Base-by-base conservation (phyloP, 78 protist genomes). In the Cavenderia fasciculata region DNA sequence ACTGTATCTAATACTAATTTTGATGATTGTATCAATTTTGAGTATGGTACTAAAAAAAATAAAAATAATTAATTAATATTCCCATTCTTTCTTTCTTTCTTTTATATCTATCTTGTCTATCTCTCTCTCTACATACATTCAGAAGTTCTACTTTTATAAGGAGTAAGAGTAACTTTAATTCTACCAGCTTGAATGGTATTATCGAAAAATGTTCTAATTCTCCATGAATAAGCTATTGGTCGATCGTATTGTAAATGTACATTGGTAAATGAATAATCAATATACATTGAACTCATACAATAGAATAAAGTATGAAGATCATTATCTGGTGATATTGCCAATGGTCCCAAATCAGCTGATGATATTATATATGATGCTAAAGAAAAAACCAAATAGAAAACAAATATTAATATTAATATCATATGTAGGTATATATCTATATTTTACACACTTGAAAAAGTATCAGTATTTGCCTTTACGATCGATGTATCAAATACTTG, bases 201-300 rank as follows among this genome's bases (percentile, higher is more conserved):
- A 68, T 82, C 75, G 31, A 82, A 68, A 19, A 43, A 5, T 16
- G 68, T 21, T 29, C 41, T 43, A 10, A 82, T 49, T 36, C 25
- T 46, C 90, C 90, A 82, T 18, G 52, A n/a, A 57, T 82, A 82
- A 0, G 73, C 90, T 6, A 82, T 44, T 18, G 90, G 90, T 56
- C 68, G 90, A 29, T 82, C 70, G 61, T 82, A 82, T 68, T 82
- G 79, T 34, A 82, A 49, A 59, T 82, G 90, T 27, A 82, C 49
- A 43, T 82, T 82, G 10, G 90, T 62, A 43, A 82, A 82, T 43
- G 25, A 10, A 57, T 18, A 82, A 43, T 29, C 29, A 8, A 82
- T 2, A 2, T 11, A 57, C 90, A 82, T 82, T 18, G 44, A 65
- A 16, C 34, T 38, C 90, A 82, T 82, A 68, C 90, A 82, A 36